Evolutionary conservation across 2,329 filamentous ascomycete species (phyloP), one percentile per base, ranked within the genome.

Genomic region (Penicillium sp.): DNA sequence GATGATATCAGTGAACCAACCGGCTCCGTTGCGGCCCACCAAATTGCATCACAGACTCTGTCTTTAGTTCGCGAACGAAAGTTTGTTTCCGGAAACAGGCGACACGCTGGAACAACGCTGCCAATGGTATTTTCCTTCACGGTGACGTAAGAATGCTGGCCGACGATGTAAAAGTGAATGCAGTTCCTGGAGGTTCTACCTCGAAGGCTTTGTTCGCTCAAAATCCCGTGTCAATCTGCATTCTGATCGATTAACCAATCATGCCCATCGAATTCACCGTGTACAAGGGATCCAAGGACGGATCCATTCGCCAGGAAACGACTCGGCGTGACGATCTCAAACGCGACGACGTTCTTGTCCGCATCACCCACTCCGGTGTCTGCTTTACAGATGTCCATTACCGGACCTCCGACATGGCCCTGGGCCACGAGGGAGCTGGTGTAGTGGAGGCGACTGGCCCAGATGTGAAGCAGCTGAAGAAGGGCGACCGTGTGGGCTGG

Each of bases 341-440:
- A 21, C 33, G 46, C 24, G 66, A 69, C 30, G 51, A 87, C 52
- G 84, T 88, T 45, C 77, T 85, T 23, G 66, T 89, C 64, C 80
- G 78, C 49, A 75, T 89, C 55, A 88, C 85, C 13, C 83, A 85
- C 51, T 86, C 84, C 2, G 86, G 87, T 24, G 75, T 89, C 45
- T 89, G 87, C 67, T 84, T 83, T 43, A 89, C 86, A 3, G 80
- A 78, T 52, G 58, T 76, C 42, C 75, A 80, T 57, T 71, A 67
- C 53, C 45, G 54, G 10, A 42, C 49, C 10, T 43, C 50, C 7
- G 65, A 70, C 33, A 71, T 71, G 64, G 70, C 58, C 2, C 65
- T 75, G 1, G 73, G 73, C 6, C 73, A 75, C 46, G 73, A 75
- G 62, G 72, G 71, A 23, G 56, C 70, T 1, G 72, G 71, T 1